Conservation (phyloP, 1,139 yeast genomes). For the Candida sanyaensis region DNA sequence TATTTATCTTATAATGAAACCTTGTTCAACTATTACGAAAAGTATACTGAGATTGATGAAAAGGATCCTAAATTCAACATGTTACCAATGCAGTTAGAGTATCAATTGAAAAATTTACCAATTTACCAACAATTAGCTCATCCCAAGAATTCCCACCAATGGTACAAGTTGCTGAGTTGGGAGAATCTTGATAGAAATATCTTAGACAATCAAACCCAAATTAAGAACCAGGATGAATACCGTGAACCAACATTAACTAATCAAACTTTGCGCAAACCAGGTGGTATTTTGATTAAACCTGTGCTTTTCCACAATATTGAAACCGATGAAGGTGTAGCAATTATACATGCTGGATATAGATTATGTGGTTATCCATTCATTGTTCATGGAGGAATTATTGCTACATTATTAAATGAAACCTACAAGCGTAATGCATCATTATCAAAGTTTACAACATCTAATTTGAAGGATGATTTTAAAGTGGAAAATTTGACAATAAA, state of each 20-base stretch:
- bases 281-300: conserved; percentile 78
- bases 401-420: conserved; percentile 78
- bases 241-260: conserved; percentile 27
- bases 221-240: conserved; percentile 36
- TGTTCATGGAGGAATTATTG: conserved; percentile 88
- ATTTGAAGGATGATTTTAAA: conserved; percentile 42
- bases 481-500: conserved; percentile 54
- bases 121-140: conserved; percentile 50
- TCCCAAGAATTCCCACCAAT: conserved; percentile 39
- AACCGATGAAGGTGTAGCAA: conserved; percentile 62
- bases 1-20: conserved; percentile 38
- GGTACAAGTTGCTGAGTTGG: conserved; percentile 58
- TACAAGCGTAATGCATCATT: conserved; percentile 60
- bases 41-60: conserved; percentile 28
- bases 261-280: conserved; percentile 54
- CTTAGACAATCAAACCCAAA: conserved; percentile 26
- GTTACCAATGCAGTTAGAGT: conserved; percentile 37
- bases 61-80: conserved; percentile 18
- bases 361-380: conserved; percentile 87
- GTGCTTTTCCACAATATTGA: conserved; percentile 61
- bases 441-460: conserved; percentile 28
- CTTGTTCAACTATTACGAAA: conserved; percentile 34
- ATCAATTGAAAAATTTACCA: conserved; percentile 51
- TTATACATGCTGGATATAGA: conserved; percentile 76
- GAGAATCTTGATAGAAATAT: conserved; percentile 53